Percentiles rank a stretch among this genome's conserved stretches.
These are phyloP conservation scores for Plenodomus biglobosus DNA, from an alignment of 2,329 filamentous ascomycete species.

Conservation along the genomic window DNA sequence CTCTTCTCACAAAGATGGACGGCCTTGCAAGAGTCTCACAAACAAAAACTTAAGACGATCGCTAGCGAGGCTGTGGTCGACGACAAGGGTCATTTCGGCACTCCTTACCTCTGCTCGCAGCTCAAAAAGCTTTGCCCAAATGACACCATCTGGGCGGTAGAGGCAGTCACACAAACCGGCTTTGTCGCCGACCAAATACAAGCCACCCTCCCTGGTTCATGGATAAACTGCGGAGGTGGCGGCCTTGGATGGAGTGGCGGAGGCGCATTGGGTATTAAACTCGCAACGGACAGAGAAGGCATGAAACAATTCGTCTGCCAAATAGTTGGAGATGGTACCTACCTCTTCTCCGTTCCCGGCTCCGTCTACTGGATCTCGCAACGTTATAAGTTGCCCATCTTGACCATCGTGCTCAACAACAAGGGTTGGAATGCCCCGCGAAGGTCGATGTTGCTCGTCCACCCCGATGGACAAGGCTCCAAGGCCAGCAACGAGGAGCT, in stretches of 20 bases:
- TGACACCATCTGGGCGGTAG: conserved; percentile 74
- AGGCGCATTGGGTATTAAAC: conserved; percentile 72
- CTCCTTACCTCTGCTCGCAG: conserved; percentile 58
- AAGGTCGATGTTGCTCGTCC: conserved; percentile 63
- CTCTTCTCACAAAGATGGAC: conserved; percentile 54
- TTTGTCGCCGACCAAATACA: conserved; percentile 72
- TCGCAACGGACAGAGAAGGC: conserved; percentile 61
- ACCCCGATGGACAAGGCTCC: conserved; percentile 64
- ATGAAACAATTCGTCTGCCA: conserved; percentile 44
- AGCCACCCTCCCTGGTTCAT: conserved; percentile 67
- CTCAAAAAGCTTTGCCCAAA: conserved; percentile 60
- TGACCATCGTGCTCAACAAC: conserved; percentile 70
- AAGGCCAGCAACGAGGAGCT: conserved; percentile 64
- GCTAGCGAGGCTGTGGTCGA: conserved; percentile 60
- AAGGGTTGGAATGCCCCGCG: conserved; percentile 71
- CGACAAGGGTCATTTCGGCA: conserved; percentile 63
- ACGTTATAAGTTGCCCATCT: conserved; percentile 65
- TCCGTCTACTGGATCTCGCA: conserved; percentile 70
- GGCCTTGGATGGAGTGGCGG: conserved; percentile 82
- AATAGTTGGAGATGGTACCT: conserved; percentile 69
- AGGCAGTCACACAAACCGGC: conserved; percentile 72
- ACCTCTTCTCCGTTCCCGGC: conserved; percentile 65
- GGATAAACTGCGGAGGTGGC: conserved; percentile 80
- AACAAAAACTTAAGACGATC: conserved; percentile 62
- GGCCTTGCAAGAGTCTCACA: conserved; percentile 60